Conservation (phyloP, 352 stramenopile genomes). For the Pythium rishiriense region DNA sequence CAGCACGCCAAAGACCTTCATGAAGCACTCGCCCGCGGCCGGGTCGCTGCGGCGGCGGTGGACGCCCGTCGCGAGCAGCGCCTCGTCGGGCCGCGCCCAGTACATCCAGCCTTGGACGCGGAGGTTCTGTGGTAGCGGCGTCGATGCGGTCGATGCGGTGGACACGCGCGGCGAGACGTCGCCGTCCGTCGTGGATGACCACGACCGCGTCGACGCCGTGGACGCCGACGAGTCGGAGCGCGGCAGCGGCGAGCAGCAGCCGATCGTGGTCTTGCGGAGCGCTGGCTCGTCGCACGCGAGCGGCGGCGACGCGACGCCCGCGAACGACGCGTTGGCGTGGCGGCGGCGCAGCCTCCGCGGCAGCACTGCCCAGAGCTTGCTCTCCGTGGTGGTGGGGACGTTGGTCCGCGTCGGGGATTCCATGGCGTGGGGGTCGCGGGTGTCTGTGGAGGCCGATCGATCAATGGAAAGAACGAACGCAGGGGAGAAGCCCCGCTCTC, state of each 20-base stretch:
- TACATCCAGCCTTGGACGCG: conserved; percentile 46
- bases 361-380: conserved; percentile 7
- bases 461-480: neutral
- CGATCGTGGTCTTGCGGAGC: conserved; percentile 20
- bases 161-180: conserved; percentile 15
- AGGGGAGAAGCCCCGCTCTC: neutral
- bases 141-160: conserved; percentile 31
- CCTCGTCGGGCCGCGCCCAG: conserved; percentile 33
- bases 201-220: neutral
- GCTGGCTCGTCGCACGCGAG: neutral
- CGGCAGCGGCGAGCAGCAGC: conserved; percentile 6
- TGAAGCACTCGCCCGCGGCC: conserved; percentile 26
- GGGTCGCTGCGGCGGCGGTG: conserved; percentile 13
- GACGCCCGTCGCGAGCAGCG: conserved; percentile 10
- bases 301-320: neutral
- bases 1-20: conserved; percentile 45
- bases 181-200: neutral
- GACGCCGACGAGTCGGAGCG: neutral
- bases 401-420: too few relatives aligned
- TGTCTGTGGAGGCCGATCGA: neutral
- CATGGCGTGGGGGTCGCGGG: neutral
- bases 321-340: conserved; percentile 17
- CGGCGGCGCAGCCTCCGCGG: conserved; percentile 7
- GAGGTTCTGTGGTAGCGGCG: conserved; percentile 26
- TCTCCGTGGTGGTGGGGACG: too few relatives aligned